Conservation (phyloP, 176 grass and related monocot species). For the Musa troglodytarum region DNA sequence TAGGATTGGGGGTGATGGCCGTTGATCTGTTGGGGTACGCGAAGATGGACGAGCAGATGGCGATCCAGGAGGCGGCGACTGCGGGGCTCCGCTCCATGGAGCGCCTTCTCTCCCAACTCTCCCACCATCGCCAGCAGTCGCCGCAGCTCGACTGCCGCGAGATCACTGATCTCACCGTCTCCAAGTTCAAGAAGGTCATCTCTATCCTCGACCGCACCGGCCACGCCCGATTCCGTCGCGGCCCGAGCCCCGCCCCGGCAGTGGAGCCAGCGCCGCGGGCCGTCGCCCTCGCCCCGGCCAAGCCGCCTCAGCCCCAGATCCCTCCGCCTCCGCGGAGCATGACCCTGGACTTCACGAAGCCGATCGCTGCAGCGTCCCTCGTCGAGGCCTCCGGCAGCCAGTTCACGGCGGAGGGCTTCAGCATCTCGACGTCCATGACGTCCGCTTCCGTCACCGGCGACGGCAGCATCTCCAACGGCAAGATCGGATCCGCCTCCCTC, state of each 20-base stretch:
- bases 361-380: background rate
- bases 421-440: background rate
- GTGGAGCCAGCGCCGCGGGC: background rate
- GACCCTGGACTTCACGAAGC: slow-evolving; percentile 4
- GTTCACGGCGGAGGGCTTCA: background rate
- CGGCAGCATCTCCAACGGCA: slow-evolving; percentile 7
- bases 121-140: background rate
- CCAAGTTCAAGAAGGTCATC: slow-evolving; percentile 10
- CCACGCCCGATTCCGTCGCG: background rate
- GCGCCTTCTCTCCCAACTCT: background rate
- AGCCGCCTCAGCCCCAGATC: background rate
- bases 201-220: slow-evolving; percentile 3
- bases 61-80: background rate
- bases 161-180: slow-evolving; percentile 4
- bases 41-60: background rate
- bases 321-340: background rate
- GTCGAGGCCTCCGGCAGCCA: background rate
- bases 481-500: background rate
- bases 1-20: background rate
- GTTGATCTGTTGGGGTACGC: background rate
- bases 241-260: background rate
- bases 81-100: background rate
- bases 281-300: background rate
- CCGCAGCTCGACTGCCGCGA: background rate
- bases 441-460: slow-evolving; percentile 2